Conservation (phyloP, 2,329 filamentous ascomycete species). For the Colletotrichum caudatum region DNA sequence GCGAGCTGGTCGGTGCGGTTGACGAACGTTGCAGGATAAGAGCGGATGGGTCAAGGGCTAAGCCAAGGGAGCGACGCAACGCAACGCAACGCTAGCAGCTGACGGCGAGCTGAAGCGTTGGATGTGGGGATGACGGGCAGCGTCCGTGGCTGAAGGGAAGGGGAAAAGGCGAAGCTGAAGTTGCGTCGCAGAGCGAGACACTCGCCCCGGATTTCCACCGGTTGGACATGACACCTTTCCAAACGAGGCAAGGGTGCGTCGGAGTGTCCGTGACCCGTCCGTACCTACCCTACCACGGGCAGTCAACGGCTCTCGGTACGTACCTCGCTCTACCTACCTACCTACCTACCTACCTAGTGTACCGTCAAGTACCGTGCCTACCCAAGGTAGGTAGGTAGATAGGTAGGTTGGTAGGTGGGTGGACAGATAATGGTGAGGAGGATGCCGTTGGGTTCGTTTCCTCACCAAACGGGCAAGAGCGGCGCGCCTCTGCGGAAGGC, state of each 20-base stretch:
- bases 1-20: conserved; percentile 27
- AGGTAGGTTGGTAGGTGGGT: no score
- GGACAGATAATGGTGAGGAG: no score
- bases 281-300: no score
- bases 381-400: neutral
- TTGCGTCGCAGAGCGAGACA: neutral
- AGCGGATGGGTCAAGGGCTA: neutral
- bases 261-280: neutral
- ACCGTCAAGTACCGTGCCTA: no score
- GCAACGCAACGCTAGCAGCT: conserved; percentile 10
- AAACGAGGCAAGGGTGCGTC: conserved; percentile 2
- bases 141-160: conserved; percentile 12
- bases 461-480: no score
- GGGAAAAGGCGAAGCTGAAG: conserved; percentile 12
- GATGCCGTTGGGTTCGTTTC: no score
- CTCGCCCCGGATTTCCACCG: conserved; percentile 25
- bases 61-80: no score
- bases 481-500: no score
- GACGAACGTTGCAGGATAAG: conserved; percentile 37
- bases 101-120: conserved; percentile 9
- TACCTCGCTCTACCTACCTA: no score
- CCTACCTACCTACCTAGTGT: no score
- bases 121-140: conserved; percentile 37
- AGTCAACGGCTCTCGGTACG: no score
- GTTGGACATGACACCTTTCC: conserved; percentile 7